Evolutionary conservation across 768 basidiomycete species (phyloP).

Genomic region (Tylopilus sp.): DNA sequence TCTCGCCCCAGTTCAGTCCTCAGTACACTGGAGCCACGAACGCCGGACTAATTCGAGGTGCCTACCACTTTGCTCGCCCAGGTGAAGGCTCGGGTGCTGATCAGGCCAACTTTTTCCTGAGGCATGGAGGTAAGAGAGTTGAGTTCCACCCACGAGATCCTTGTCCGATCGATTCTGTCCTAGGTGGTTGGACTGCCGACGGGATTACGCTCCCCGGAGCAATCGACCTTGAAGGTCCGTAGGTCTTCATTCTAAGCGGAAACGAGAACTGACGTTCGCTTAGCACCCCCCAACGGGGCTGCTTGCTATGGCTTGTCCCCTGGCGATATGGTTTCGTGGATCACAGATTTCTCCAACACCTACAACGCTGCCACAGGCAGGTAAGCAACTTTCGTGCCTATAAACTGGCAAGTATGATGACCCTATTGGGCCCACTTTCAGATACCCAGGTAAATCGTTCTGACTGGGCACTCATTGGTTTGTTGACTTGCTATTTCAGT

Average conservation of each 20-base stretch:
- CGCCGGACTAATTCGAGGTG: conserved; percentile 54
- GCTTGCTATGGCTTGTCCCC: conserved; percentile 53
- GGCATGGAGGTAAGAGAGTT: conserved; percentile 43
- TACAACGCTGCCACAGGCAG: conserved; percentile 47
- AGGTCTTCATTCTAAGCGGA: not conserved
- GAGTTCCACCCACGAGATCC: not conserved
- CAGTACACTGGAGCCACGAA: conserved; percentile 56
- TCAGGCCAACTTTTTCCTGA: conserved; percentile 58
- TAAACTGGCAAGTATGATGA: not conserved
- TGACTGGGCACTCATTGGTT: not conserved
- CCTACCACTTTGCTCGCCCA: conserved; percentile 60
- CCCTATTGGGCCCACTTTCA: conserved; percentile 6
- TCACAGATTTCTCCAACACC: conserved; percentile 58
- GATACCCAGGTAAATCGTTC: conserved; percentile 38
- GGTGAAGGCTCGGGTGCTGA: conserved; percentile 48
- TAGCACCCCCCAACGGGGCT: conserved; percentile 51
- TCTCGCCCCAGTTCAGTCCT: conserved; percentile 31
- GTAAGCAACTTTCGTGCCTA: conserved; percentile 25
- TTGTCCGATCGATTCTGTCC: not conserved
- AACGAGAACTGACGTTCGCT: not conserved
- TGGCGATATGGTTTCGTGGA: conserved; percentile 58
- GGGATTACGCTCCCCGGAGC: conserved; percentile 65
- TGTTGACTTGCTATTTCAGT: conserved; percentile 30
- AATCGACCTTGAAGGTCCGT: conserved; percentile 59
- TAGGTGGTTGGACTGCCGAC: conserved; percentile 52